These are phyloP conservation scores for Penicillium sp. DNA, from an alignment of 2,329 filamentous ascomycete genomes.

Conservation along the genomic window DNA sequence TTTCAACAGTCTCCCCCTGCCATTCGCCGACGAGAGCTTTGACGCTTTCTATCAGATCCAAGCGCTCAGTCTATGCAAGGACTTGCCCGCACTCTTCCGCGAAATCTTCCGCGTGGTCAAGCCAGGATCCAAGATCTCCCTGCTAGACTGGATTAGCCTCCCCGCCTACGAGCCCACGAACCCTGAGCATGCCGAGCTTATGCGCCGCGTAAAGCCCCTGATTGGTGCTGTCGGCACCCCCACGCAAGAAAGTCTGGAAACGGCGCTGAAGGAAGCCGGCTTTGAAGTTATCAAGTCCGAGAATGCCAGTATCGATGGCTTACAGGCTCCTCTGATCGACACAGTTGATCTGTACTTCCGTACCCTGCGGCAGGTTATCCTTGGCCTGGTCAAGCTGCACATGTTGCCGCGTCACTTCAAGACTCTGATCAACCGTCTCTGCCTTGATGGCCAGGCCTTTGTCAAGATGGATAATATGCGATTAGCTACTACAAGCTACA, in stretches of 20 bases:
- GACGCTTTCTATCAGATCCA: conserved; percentile 63
- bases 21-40: conserved; percentile 54
- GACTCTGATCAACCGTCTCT: conserved; percentile 57
- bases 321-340: conserved; percentile 58
- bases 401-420: conserved; percentile 57
- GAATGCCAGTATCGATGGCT: conserved; percentile 56
- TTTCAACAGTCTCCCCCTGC: conserved; percentile 57
- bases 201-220: conserved; percentile 59
- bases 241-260: conserved; percentile 53
- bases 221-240: conserved; percentile 61
- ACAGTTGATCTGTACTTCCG: conserved; percentile 60
- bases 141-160: conserved; percentile 59
- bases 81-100: conserved; percentile 51
- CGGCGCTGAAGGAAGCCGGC: conserved; percentile 52
- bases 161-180: conserved; percentile 54
- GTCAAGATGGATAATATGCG: conserved; percentile 61
- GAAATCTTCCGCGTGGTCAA: conserved; percentile 56
- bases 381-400: conserved; percentile 53
- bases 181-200: conserved; percentile 54
- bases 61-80: conserved; percentile 59
- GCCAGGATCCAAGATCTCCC: conserved; percentile 55
- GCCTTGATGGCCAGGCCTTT: conserved; percentile 58
- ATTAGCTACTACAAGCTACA: conserved; percentile 57
- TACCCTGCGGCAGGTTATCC: conserved; percentile 54
- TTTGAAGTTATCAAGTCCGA: conserved; percentile 55